These are phyloP conservation scores for Holtermannia corniformis DNA, from an alignment of 768 basidiomycete species.

Conservation along the genomic window DNA sequence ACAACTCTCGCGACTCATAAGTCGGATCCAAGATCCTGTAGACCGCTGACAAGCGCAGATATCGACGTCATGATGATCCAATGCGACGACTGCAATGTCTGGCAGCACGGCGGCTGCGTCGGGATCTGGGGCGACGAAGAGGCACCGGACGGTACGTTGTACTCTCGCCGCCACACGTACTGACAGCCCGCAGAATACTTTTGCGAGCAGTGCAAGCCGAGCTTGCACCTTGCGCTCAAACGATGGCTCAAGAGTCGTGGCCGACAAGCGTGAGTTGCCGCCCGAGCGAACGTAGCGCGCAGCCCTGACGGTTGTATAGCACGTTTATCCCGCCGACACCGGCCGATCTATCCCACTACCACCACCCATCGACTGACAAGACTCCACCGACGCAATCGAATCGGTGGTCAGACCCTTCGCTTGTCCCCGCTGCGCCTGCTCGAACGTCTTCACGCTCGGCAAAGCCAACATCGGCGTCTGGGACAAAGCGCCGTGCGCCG, in stretches of 20 bases:
- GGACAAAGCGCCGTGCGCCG: neutral
- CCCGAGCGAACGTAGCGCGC: neutral
- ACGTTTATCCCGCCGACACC: constrained; percentile 24
- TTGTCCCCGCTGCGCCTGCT: constrained; percentile 7
- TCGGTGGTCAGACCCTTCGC: constrained; percentile 19
- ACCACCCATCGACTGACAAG: constrained; percentile 18
- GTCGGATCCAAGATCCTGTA: too few relatives aligned
- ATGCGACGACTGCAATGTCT: constrained; percentile 92
- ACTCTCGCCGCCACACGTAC: neutral
- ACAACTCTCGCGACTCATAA: constrained; percentile 1
- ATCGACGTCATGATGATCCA: constrained; percentile 91
- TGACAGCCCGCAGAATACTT: constrained; percentile 59
- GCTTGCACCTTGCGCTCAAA: constrained; percentile 63
- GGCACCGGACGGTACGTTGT: constrained; percentile 39
- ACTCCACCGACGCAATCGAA: constrained; percentile 35
- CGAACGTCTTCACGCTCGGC: constrained; percentile 8
- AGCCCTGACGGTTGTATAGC: constrained; percentile 3
- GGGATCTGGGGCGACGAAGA: constrained; percentile 56
- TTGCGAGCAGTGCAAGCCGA: constrained; percentile 87
- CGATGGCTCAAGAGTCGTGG: constrained; percentile 32
- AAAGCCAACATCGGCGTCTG: constrained; percentile 13
- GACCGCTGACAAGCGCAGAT: constrained; percentile 42
- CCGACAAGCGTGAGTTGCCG: constrained; percentile 55
- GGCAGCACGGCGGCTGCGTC: constrained; percentile 97
- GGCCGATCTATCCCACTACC: constrained; percentile 20